Percentiles rank a stretch among this genome's conserved stretches.
Evolutionary conservation across 139 green algal species (phyloP).

Genomic region (Chlorokybus atmophyticus): DNA sequence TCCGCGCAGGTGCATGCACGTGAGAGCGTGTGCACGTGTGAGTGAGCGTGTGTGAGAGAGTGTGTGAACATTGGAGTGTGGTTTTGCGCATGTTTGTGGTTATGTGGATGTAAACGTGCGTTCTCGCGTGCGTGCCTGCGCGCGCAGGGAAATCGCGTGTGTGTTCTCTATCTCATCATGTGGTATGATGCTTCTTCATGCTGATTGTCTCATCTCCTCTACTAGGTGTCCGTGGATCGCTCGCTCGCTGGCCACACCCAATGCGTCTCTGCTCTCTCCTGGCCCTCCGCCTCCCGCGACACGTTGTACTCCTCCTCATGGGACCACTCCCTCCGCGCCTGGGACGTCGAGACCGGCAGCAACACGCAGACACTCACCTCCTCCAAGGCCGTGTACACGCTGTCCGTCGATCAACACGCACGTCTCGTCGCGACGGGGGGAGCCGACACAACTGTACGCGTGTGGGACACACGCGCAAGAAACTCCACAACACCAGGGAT

Average conservation of each 20-base stretch:
- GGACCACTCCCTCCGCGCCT: constrained; percentile 25
- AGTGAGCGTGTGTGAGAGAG: background rate
- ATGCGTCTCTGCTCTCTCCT: constrained; percentile 23
- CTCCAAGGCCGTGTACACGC: no score
- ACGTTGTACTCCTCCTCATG: constrained; percentile 25
- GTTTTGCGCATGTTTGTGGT: background rate
- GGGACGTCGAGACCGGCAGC: constrained; percentile 8
- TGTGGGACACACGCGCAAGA: no score
- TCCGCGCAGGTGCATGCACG: background rate
- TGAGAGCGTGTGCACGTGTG: background rate
- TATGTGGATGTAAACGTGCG: background rate
- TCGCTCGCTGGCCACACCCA: constrained; percentile 22
- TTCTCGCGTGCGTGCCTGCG: background rate
- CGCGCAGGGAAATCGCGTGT: no score
- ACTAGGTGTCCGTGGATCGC: constrained; percentile 3
- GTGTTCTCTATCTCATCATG: background rate
- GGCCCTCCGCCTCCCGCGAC: constrained; percentile 8
- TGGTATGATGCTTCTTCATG: background rate
- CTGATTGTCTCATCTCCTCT: background rate
- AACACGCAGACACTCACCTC: constrained; percentile 19
- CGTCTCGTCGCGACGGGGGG: no score
- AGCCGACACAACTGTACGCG: no score
- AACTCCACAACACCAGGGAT: no score
- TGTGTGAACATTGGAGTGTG: background rate
- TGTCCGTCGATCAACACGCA: no score